Evolutionary conservation across 2,329 filamentous ascomycete species (phyloP), one percentile per base, ranked within the genome.

Genomic region (Nemania bipapillata): DNA sequence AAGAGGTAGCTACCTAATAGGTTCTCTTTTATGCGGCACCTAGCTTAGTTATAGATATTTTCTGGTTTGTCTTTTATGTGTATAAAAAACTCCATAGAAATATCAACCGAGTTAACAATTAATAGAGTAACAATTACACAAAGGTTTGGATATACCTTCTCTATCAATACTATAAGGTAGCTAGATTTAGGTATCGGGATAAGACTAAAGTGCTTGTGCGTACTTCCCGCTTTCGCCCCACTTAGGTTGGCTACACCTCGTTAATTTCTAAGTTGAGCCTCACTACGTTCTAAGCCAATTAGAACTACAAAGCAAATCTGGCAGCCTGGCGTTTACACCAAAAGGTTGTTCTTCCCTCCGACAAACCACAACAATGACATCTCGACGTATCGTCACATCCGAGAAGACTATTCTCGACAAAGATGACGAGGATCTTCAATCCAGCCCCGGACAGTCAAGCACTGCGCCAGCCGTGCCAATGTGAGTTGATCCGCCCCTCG

Each of bases 391-490:
- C 75, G 83, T 90, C 70, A 85, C 85, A 42, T 81, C 84, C 6
- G 90, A 92, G 80, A 92, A 91, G 83, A 88, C 87, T 32, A 82
- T 89, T 65, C 85, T 92, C 56, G 87, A 90, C 70, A 85, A 87
- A 75, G 86, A 89, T 78, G 85, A 87, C 70, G 70, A 77, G 72
- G 70, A 81, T 63, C 77, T 79, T 62, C 76, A 78, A 45, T 17
- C 59, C 49, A 81, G 78, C 69, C 77, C 82, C 66, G 89, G 69
- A 24, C 70, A 68, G 75, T 94, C 92, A 1, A 76, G 69, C 81
- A 94, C 92, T 72, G 83, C 90, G n/a, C 92, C 93, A 22, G 93
- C 93, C 24, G 93, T 97, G 56, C 93, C 94, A 61, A 85, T 86
- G 93, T 96, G 83, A 80, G 90, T 83, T 52, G 65, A 32, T n/a